Evolutionary conservation across 192 early-diverging fungal genomes (phyloP), one percentile per base, ranked within the genome.

Genomic region (Coemansia sp.): DNA sequence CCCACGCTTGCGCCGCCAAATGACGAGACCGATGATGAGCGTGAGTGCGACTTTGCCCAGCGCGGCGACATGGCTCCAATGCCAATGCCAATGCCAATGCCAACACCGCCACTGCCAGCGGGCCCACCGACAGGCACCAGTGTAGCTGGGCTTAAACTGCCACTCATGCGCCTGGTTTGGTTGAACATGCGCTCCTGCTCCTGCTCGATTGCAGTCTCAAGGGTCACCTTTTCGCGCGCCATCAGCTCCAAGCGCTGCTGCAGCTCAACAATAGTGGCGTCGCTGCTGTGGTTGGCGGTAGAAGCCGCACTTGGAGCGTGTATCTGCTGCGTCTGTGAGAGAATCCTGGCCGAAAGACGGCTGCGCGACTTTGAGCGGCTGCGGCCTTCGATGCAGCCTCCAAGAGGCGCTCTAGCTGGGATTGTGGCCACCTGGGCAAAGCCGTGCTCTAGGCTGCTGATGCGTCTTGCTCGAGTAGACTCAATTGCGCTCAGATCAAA

Each of bases 171-270:
- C 35, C 76, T 61, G 46, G 44, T 65, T 60, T 88, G 81, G 70
- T 96, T 96, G 48, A 96, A 92, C 58, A 95, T 87, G 53, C 90
- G 91, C 74, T 95, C 92, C 65, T 94, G 91, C 61, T 95, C 93
- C 66, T 93, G 90, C 64, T 96, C 94, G 60, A 96, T 75, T 12
- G 92, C 88, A 55, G 86, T 86, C 56, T 96, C 94, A 82, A 96
- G 86, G 39, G 93, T 87, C 59, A 93, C 84, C 74, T 95, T 96
- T 70, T 96, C 94, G 58, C 87, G 85, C 63, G 94, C 90, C 34
- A 96, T 81, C 77, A 80, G 71, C 58, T 91, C 90, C 32, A 91
- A 61, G 18, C 87, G 84, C 61, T 87, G 86, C 60, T 88, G 84
- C 36, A 90, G 77, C 55, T 88, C 74, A 1, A 44, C 53, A 36